Evolutionary conservation across 345 rosid genomes (phyloP).

Genomic region (Aquilaria malaccensis): DNA sequence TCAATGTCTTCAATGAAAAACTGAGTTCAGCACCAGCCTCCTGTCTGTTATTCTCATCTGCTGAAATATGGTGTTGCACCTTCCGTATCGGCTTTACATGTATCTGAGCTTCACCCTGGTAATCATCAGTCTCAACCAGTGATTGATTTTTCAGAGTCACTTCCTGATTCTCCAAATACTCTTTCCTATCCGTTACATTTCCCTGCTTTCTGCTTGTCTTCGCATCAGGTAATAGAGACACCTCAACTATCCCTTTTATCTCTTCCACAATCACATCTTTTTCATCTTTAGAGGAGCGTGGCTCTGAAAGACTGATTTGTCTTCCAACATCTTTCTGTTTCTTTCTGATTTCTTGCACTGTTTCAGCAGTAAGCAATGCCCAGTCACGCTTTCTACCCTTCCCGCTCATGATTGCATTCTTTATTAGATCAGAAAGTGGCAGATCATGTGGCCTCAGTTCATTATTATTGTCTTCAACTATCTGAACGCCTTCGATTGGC

Average conservation of each 20-base stretch:
- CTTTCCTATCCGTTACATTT: slow-evolving; percentile 5
- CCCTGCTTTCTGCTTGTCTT: slow-evolving; percentile 2
- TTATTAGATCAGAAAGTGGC: slow-evolving; percentile 11
- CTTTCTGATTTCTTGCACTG: slow-evolving; percentile 17
- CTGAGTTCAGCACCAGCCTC: too few relatives aligned
- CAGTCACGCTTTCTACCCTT: slow-evolving; percentile 12
- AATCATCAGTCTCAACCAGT: slow-evolving; percentile 10
- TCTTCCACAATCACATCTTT: slow-evolving; percentile 1
- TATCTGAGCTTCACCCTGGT: slow-evolving; percentile 11
- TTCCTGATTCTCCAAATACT: slow-evolving; percentile 4
- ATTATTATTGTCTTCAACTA: slow-evolving; percentile 12
- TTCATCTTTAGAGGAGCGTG: background rate
- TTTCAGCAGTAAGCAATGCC: slow-evolving; percentile 10
- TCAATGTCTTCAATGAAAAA: background rate
- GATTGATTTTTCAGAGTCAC: slow-evolving; percentile 7
- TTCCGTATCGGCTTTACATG: slow-evolving; percentile 14
- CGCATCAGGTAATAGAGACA: background rate
- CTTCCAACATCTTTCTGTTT: slow-evolving; percentile 13
- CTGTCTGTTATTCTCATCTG: background rate
- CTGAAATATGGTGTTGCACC: slow-evolving; percentile 6
- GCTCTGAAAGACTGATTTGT: slow-evolving; percentile 2
- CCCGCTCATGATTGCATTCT: slow-evolving; percentile 11
- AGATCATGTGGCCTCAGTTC: slow-evolving; percentile 6
- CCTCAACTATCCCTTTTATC: slow-evolving; percentile 6
- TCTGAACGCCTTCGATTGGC: slow-evolving; percentile 16